A percentile compares a stretch with the other conserved stretches of the same genome.
phyloP scores from a whole-genome alignment of 225 moss, liverwort and hornwort species.

The Pseudoscleropodium purum region DNA sequence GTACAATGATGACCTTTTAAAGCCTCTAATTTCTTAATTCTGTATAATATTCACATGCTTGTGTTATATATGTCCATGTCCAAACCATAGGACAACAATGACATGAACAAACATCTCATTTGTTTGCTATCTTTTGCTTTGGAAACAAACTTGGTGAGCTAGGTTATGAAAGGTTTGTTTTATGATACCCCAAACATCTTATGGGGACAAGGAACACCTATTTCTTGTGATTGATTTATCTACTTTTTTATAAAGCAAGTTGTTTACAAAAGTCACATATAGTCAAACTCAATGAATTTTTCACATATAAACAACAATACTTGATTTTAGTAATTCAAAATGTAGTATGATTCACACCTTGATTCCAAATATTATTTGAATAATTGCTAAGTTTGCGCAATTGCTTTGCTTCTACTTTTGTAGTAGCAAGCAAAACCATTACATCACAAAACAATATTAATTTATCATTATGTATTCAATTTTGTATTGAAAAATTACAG shows the following conservation, averaged over 20 bases:
- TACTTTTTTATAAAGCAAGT: neutral
- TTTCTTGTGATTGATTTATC: neutral
- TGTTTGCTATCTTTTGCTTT: neutral
- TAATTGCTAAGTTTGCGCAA: neutral
- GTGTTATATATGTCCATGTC: neutral
- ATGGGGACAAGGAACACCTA: neutral
- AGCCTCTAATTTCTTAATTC: neutral
- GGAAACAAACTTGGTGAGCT: neutral
- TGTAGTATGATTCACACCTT: neutral
- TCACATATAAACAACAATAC: neutral
- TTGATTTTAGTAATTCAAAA: accelerated
- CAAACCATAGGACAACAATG: neutral
- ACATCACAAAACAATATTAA: neutral
- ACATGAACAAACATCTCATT: neutral
- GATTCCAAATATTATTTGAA: neutral
- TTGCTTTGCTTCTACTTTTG: neutral
- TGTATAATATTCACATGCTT: neutral
- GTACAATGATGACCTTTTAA: neutral
- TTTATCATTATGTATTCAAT: neutral
- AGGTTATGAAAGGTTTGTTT: neutral
- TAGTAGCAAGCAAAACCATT: neutral
- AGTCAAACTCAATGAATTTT: neutral
- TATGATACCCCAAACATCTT: accelerated
- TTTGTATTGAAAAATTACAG: neutral
- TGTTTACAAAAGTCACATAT: accelerated